These are phyloP conservation scores for Dunaliella sp. DNA, from an alignment of 139 green algal species.

Conservation along the genomic window DNA sequence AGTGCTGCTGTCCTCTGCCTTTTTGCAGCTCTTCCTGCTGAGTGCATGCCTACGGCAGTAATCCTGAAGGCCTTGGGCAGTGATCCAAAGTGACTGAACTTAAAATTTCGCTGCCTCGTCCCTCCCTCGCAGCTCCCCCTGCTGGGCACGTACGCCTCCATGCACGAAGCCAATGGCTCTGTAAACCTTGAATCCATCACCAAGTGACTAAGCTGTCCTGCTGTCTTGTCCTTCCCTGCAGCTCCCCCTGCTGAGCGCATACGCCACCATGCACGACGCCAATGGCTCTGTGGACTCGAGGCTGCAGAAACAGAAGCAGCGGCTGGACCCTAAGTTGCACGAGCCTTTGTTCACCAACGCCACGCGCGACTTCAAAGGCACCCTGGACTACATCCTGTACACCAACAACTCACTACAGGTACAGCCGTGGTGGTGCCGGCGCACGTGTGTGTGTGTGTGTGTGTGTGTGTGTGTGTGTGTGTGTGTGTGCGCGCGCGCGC, in stretches of 20 bases:
- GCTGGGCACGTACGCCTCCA: neutral
- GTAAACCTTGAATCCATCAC: no score
- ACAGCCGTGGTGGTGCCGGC: neutral
- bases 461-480: neutral
- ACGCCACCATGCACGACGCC: conserved; percentile 32
- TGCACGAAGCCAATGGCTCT: neutral
- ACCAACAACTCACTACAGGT: conserved; percentile 69
- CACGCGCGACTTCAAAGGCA: conserved; percentile 85
- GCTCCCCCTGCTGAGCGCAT: conserved; percentile 48
- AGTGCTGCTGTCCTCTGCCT: no score
- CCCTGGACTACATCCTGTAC: conserved; percentile 97
- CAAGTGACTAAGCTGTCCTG: no score
- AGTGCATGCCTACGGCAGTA: no score
- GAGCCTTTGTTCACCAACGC: conserved; percentile 88
- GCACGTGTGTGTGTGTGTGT: neutral
- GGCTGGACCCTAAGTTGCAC: conserved; percentile 58
- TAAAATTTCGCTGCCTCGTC: no score
- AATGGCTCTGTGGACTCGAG: conserved; percentile 25
- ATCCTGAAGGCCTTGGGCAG: no score
- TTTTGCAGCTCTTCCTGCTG: no score
- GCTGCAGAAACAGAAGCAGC: conserved; percentile 57
- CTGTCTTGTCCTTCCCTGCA: conserved; percentile 6
- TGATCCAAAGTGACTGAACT: no score
- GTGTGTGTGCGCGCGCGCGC: neutral
- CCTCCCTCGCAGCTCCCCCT: neutral